Evolutionary conservation across 352 stramenopile genomes (phyloP).

Genomic region (Globisporangium irregulare): DNA sequence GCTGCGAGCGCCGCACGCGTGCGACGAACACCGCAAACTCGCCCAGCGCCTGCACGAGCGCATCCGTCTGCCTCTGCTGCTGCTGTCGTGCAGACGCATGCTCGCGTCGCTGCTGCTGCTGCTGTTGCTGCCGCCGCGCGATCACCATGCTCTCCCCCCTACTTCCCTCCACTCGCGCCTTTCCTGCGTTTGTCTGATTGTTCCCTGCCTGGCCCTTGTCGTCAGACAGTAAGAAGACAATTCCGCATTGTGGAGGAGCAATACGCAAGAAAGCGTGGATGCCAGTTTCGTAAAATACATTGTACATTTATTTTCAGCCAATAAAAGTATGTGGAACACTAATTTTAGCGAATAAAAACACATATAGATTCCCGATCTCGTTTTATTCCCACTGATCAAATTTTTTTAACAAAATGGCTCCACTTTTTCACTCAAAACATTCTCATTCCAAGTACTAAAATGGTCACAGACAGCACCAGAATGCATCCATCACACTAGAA

Average conservation of each 20-base stretch:
- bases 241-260: neutral
- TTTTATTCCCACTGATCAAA: neutral
- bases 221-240: neutral
- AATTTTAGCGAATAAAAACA: neutral
- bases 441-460: neutral
- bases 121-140: neutral
- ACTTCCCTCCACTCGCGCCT: neutral
- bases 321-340: neutral
- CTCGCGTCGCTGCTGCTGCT: slow-evolving; percentile 3
- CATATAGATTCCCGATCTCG: neutral
- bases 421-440: neutral
- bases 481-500: slow-evolving; percentile 1
- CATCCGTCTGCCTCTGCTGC: slow-evolving; percentile 8
- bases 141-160: slow-evolving; percentile 2
- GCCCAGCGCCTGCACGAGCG: slow-evolving; percentile 52
- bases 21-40: slow-evolving; percentile 51
- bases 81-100: neutral
- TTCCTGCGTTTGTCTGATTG: neutral
- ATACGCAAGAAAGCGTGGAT: neutral
- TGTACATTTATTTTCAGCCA: neutral
- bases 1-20: slow-evolving; percentile 19
- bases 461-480: neutral
- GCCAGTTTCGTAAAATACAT: neutral
- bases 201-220: neutral
- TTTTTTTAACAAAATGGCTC: neutral